Base-by-base conservation (phyloP, 345 rosid species). In the Corymbia maculata region DNA sequence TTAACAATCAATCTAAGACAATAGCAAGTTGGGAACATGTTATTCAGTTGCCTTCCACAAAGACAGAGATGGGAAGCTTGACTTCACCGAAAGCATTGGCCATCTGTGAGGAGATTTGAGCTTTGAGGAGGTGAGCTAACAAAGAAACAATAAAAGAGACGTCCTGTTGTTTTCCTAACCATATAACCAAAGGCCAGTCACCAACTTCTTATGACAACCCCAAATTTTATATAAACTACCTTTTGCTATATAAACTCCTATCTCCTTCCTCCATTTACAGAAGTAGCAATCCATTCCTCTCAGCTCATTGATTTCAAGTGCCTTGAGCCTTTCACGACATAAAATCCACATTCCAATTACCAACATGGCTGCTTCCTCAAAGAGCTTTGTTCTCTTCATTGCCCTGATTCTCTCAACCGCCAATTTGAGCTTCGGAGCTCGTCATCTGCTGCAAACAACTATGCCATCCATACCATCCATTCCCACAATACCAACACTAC, bases 381-480 rank as follows among this genome's bases (percentile, higher is more conserved):
- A 70, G 16, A 30, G 85, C 45, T 79, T 85, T 22, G 42, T 88
- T 36, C 50, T 89, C 49, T 47, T 87, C 80, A 4, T 88, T 5
- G 88, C 87, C 86, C 79, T 89, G 66, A 52, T 88, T 86, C 51
- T 89, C 89, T 68, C 86, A 28, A 51, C 87, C 51, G 50, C 86
- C 15, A 42, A 87, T n/a, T 32, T 88, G 12, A 47, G 90, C 15
- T 52, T 87, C 3, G 91, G 88, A 22, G 93, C 90, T 19, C 88
- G 93, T 64, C 89, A 88, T 49, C 90, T 92, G n/a, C 86, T 61
- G 68, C 90, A 92, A 85, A 64, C 80, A 28, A 47, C 75, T 15
- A 51, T 19, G 36, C 88, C 88, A 13, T 68, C 88, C 30, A 42
- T 53, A 21, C 88, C 88, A 12, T 19, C 9, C 17, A 13, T 86